Conservation (phyloP, 495 filamentous ascomycete genomes). For the Pyronema omphalodes region DNA sequence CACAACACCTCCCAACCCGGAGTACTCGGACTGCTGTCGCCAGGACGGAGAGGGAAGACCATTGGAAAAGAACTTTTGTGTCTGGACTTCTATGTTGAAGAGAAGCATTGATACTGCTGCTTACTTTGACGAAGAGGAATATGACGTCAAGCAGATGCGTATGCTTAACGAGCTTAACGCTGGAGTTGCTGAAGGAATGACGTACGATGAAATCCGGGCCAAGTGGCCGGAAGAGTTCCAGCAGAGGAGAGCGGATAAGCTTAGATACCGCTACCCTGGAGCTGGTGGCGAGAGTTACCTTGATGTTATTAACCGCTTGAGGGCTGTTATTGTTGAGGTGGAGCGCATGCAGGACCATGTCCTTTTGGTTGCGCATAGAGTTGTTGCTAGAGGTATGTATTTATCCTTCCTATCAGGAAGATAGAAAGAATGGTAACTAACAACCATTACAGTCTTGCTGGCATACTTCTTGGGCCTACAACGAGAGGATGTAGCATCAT, state of each 20-base stretch:
- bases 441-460: constrained; percentile 42
- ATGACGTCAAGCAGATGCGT: constrained; percentile 90
- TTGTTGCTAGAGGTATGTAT: constrained; percentile 44
- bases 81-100: constrained; percentile 95
- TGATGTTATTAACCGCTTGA: constrained; percentile 85
- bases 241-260: constrained; percentile 58
- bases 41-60: constrained; percentile 32
- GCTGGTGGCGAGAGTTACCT: constrained; percentile 91
- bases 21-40: constrained; percentile 34
- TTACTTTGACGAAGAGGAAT: constrained; percentile 90
- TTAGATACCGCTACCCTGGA: constrained; percentile 85
- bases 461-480: constrained; percentile 89
- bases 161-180: constrained; percentile 96
- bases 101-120: constrained; percentile 68
- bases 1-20: constrained; percentile 83
- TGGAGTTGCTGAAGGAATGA: constrained; percentile 81
- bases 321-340: constrained; percentile 89
- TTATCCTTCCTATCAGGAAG: not conserved
- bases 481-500: constrained; percentile 72
- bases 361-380: constrained; percentile 74
- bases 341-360: constrained; percentile 95
- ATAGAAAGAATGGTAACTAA: not conserved
- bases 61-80: constrained; percentile 75
- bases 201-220: constrained; percentile 55
- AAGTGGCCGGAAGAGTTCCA: constrained; percentile 59